A percentile compares a stretch with the other conserved stretches of the same genome.
These are phyloP conservation scores for Debaryomyces fabryi DNA, from an alignment of 1,139 yeast genomes.

Conservation along the genomic window DNA sequence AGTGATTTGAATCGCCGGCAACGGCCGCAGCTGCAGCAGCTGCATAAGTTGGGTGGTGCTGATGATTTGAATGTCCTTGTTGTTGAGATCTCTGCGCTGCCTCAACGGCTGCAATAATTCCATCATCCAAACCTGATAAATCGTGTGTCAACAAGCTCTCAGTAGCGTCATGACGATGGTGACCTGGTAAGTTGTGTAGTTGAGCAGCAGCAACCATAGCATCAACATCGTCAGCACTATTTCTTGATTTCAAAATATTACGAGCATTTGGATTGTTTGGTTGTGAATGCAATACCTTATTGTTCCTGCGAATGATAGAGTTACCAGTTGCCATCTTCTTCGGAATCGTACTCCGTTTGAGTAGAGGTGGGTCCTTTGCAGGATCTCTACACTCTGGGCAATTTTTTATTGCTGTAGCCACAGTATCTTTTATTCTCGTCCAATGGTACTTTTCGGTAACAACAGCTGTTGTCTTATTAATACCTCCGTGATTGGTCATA, in stretches of 20 bases:
- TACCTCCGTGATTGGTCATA: conserved; percentile 77
- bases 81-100: conserved; percentile 54
- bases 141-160: conserved; percentile 39
- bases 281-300: conserved; percentile 21
- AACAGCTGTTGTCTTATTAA: conserved; percentile 79
- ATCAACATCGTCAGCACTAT: conserved; percentile 32
- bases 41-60: conserved; percentile 33
- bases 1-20: conserved; percentile 24
- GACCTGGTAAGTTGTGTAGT: conserved; percentile 35
- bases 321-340: conserved; percentile 22
- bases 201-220: conserved; percentile 41
- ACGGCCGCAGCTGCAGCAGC: conserved; percentile 49
- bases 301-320: conserved; percentile 14
- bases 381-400: conserved; percentile 73
- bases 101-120: conserved; percentile 68
- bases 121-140: conserved; percentile 50
- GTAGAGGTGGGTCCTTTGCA: conserved; percentile 32
- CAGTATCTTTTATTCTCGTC: conserved; percentile 89
- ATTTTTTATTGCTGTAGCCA: conserved; percentile 72
- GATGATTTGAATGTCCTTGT: conserved; percentile 15
- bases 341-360: conserved; percentile 27
- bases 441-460: conserved; percentile 86
- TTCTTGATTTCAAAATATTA: conserved; percentile 23
- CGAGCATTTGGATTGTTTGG: conserved; percentile 29
- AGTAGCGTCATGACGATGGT: conserved; percentile 26